Conservation (phyloP, 2,329 filamentous ascomycete genomes). For the Fusarium sacchari region DNA sequence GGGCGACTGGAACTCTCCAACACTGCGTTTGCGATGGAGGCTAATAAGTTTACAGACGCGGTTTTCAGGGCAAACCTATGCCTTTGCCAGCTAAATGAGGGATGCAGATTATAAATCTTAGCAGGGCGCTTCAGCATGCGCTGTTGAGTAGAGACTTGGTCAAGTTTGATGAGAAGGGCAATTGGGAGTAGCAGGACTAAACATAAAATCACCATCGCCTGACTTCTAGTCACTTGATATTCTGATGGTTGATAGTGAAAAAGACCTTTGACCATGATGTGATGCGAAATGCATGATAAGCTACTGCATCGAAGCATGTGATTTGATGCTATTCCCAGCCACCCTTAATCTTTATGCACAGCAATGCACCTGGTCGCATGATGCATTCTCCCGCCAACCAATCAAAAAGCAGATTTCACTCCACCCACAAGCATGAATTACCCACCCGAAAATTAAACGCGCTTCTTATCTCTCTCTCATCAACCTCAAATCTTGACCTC, state of each 20-base stretch:
- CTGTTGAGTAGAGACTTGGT: conserved; percentile 66
- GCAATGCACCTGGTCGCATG: conserved; percentile 7
- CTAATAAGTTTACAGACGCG: conserved; percentile 69
- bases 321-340: background rate
- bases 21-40: conserved; percentile 68
- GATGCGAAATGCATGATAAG: background rate
- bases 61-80: conserved; percentile 53
- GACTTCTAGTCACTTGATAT: rapidly evolving
- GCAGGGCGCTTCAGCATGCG: conserved; percentile 66
- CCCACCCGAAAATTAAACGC: conserved; percentile 21
- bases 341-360: background rate
- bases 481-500: background rate
- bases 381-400: background rate
- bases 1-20: conserved; percentile 21
- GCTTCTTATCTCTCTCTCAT: conserved; percentile 28
- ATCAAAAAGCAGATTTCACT: conserved; percentile 6
- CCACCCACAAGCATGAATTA: conserved; percentile 5
- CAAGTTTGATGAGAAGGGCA: conserved; percentile 59
- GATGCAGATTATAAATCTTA: conserved; percentile 69
- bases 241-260: rapidly evolving
- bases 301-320: background rate
- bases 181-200: background rate
- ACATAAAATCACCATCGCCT: background rate
- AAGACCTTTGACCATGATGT: background rate
- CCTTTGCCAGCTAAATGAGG: conserved; percentile 66